Conservation (phyloP, 2,329 filamentous ascomycete genomes). For the Alternaria novae-zelandiae region DNA sequence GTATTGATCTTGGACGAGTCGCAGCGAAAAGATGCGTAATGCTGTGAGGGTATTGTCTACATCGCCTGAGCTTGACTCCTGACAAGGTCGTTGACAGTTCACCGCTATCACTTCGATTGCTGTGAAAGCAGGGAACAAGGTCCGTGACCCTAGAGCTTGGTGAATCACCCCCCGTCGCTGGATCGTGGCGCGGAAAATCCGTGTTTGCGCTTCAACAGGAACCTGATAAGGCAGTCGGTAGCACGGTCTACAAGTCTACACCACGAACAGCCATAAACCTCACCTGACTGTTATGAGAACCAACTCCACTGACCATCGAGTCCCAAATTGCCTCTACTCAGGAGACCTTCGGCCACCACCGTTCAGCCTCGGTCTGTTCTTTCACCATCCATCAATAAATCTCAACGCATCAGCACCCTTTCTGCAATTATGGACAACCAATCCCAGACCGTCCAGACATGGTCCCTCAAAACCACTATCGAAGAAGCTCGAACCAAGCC, state of each 20-base stretch:
- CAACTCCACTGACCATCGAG: neutral
- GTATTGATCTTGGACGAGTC: conserved; percentile 14
- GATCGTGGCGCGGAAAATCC: neutral
- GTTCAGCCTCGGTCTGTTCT: neutral
- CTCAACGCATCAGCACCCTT: neutral
- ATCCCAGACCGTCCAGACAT: neutral
- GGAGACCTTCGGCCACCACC: neutral
- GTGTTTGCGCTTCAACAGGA: neutral
- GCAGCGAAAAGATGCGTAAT: neutral
- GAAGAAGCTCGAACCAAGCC: neutral
- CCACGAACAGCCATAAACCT: neutral
- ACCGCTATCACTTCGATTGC: neutral
- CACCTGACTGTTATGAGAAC: neutral
- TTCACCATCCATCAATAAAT: neutral
- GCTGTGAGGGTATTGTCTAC: neutral
- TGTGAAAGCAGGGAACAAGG: neutral
- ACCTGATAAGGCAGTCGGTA: neutral
- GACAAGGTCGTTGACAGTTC: neutral
- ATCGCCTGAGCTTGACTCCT: neutral
- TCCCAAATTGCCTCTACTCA: neutral
- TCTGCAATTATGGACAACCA: neutral
- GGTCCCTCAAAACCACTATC: neutral
- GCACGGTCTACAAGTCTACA: neutral
- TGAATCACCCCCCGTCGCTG: neutral
- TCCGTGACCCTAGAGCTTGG: neutral